These are phyloP conservation scores for Mortierella alpina DNA, from an alignment of 192 early-diverging fungal genomes.

Conservation along the genomic window DNA sequence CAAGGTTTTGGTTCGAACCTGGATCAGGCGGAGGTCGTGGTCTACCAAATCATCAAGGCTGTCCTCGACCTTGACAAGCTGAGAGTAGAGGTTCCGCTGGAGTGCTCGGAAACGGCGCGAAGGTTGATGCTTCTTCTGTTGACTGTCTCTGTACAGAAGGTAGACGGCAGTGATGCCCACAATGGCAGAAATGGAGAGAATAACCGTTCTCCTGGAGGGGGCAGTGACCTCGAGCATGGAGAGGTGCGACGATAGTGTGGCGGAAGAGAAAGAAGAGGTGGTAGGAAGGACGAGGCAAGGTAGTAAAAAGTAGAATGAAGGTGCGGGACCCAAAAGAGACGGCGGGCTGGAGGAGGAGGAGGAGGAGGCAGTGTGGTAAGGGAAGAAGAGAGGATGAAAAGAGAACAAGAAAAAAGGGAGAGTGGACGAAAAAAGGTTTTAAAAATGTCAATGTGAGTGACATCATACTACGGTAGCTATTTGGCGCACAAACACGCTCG, in stretches of 20 bases:
- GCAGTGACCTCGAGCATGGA: constrained; percentile 6
- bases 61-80: constrained; percentile 26
- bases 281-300: too few relatives aligned
- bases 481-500: too few relatives aligned
- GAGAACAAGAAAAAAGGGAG: too few relatives aligned
- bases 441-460: too few relatives aligned
- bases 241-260: background rate
- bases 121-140: background rate
- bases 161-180: constrained; percentile 36
- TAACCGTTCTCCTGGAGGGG: constrained; percentile 21
- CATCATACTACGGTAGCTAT: too few relatives aligned
- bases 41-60: constrained; percentile 15
- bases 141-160: constrained; percentile 15
- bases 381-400: too few relatives aligned
- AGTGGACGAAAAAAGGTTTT: too few relatives aligned
- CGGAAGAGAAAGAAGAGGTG: background rate
- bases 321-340: too few relatives aligned
- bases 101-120: constrained; percentile 8
- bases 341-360: too few relatives aligned
- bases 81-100: constrained; percentile 16
- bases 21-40: constrained; percentile 25
- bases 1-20: constrained; percentile 35
- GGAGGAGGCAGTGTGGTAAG: too few relatives aligned
- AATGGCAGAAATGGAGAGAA: constrained; percentile 31
- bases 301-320: too few relatives aligned